Percentiles rank a stretch among this genome's conserved stretches.
These are phyloP conservation scores for Pyricularia grisea DNA, from an alignment of 2,329 filamentous ascomycete species.

Conservation along the genomic window DNA sequence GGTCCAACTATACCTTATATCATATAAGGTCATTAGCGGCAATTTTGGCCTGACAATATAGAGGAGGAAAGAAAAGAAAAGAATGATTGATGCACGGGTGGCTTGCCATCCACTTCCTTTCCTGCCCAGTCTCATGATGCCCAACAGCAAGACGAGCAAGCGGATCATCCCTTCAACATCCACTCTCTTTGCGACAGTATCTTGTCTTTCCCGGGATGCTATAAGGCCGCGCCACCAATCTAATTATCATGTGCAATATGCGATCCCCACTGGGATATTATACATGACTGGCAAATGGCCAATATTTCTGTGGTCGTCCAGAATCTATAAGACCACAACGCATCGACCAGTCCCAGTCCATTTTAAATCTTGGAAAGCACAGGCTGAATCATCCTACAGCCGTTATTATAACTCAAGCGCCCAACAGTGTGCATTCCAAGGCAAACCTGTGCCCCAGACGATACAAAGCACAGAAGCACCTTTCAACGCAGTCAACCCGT, in stretches of 20 bases:
- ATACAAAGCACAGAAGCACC: neutral
- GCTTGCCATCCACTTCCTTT: neutral
- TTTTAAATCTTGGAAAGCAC: neutral
- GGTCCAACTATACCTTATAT: neutral
- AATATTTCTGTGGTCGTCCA: neutral
- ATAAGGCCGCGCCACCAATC: neutral
- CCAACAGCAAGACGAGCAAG: neutral
- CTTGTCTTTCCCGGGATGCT: neutral
- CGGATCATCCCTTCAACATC: neutral
- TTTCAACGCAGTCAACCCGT: neutral
- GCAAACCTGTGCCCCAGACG: too few species aligned
- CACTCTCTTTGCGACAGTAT: neutral
- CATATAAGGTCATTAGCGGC: too few species aligned
- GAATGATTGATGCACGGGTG: neutral
- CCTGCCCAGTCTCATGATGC: neutral
- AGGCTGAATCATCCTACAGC: neutral
- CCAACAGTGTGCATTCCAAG: too few species aligned
- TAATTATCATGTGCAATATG: neutral
- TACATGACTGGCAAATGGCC: neutral
- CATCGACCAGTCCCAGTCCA: neutral
- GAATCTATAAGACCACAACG: neutral
- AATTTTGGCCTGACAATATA: too few species aligned
- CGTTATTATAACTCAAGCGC: neutral
- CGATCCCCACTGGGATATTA: neutral
- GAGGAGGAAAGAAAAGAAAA: neutral